These are phyloP conservation scores for Ophiostoma triangulosporum DNA, from an alignment of 2,329 filamentous ascomycete genomes.

Conservation along the genomic window DNA sequence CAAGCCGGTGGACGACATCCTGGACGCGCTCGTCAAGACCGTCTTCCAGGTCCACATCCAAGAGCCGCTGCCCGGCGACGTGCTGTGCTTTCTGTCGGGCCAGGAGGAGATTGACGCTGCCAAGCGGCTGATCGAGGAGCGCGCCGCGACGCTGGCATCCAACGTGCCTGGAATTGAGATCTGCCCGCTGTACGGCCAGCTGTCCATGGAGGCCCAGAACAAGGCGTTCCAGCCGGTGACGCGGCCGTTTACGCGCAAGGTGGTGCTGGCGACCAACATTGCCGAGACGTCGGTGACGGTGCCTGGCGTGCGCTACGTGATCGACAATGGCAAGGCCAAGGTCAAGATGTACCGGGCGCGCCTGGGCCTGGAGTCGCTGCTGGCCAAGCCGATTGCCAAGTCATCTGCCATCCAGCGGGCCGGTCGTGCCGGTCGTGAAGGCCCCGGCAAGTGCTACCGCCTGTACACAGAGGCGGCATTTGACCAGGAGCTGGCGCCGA, in stretches of 20 bases:
- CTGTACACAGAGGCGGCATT: constrained; percentile 77
- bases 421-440: constrained; percentile 87
- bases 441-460: constrained; percentile 75
- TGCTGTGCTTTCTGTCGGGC: constrained; percentile 82
- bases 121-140: constrained; percentile 69
- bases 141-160: constrained; percentile 56
- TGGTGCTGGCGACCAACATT: constrained; percentile 91
- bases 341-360: constrained; percentile 79
- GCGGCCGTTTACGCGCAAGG: constrained; percentile 63
- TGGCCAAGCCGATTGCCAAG: constrained; percentile 82
- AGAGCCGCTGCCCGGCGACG: constrained; percentile 84
- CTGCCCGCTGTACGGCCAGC: constrained; percentile 76
- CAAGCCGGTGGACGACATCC: constrained; percentile 63
- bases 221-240: constrained; percentile 67
- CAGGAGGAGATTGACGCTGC: constrained; percentile 84
- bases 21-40: constrained; percentile 66
- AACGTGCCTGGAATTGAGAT: constrained; percentile 61
- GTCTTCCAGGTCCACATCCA: constrained; percentile 80
- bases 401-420: constrained; percentile 86
- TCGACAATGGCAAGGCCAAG: constrained; percentile 90
- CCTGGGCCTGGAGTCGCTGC: constrained; percentile 77
- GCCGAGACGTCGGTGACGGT: constrained; percentile 98
- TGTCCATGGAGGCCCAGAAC: constrained; percentile 77
- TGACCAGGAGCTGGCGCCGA: constrained; percentile 49
- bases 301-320: constrained; percentile 77